These are phyloP conservation scores for Marasmius fiardii DNA, from an alignment of 1,284 basidiomycete species.

Conservation along the genomic window DNA sequence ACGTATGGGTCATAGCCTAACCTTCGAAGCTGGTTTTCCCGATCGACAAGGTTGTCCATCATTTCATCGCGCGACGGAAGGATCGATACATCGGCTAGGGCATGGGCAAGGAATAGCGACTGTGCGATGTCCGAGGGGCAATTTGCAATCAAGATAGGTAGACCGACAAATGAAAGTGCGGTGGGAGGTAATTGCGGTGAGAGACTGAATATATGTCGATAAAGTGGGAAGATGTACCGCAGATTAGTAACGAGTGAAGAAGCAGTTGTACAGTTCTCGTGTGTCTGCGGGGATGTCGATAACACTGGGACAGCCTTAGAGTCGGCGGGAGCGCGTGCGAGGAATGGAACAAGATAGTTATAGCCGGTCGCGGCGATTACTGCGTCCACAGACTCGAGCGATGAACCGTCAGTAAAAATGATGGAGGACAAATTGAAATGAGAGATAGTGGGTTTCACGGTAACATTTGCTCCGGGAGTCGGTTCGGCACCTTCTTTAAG, in stretches of 20 bases:
- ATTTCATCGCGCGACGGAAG: slow-evolving; percentile 38
- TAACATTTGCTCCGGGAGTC: slow-evolving; percentile 25
- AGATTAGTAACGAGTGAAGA: slow-evolving; percentile 42
- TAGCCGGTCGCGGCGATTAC: slow-evolving; percentile 56
- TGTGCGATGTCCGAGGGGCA: slow-evolving; percentile 52
- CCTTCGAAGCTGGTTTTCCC: slow-evolving; percentile 34
- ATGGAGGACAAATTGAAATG: slow-evolving; percentile 42
- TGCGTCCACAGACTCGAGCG: slow-evolving; percentile 36
- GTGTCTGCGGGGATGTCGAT: slow-evolving; percentile 23
- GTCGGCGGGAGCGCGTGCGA: slow-evolving; percentile 25
- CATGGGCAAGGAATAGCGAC: slow-evolving; percentile 41
- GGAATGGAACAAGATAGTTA: slow-evolving; percentile 48
- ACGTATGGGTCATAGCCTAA: slow-evolving; percentile 45
- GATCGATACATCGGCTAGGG: slow-evolving; percentile 37
- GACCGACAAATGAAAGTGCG: slow-evolving; percentile 52
- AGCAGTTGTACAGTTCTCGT: slow-evolving; percentile 6
- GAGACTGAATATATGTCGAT: slow-evolving; percentile 50
- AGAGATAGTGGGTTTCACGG: slow-evolving; percentile 40
- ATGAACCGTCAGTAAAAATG: slow-evolving; percentile 44
- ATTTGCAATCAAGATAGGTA: slow-evolving; percentile 36
- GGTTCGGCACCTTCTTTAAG: slow-evolving; percentile 25
- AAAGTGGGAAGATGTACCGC: slow-evolving; percentile 52
- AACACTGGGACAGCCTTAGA: slow-evolving; percentile 27
- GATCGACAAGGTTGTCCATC: slow-evolving; percentile 35
- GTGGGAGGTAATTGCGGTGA: slow-evolving; percentile 41